Base-by-base conservation (phyloP, 371 early-diverging fungal species). In the Rhizopus delemar region DNA sequence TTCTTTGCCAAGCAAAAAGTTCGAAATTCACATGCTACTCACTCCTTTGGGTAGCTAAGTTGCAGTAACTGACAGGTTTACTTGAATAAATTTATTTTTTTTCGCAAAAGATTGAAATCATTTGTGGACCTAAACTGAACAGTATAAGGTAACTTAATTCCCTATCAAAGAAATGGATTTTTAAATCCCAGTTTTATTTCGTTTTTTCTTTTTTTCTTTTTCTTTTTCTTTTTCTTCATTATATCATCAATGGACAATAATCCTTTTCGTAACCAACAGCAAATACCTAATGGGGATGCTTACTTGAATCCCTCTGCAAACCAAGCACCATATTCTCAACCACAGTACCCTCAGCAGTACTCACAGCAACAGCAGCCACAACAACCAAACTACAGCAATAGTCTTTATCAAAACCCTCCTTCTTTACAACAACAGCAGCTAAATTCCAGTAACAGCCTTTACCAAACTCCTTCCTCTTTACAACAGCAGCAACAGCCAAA, bases 241-340 rank as follows among this genome's bases (percentile, higher is more conserved):
- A 33, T 13, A 39, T 35, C 1, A 12, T 29, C 28, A 12, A 73
- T 73, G 74, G 68, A 73, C 51, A 67, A 75, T 53, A 69, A 71
- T 46, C 75, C 70, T 52, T 71, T 75, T 50, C 70, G 75, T 15
- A 57, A 53, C 29, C 62, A 64, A 31, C 59, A 66, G 13, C 43
- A 22, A 22, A 22, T 22, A 22, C 22, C 22, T 22, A 22, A 22
- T 22, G 22, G 22, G 2, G 22, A 22, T 22, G 22, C 22, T 22
- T 22, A 22, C 22, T 22, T 22, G 0, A 22, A 22, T 22, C 22
- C 22, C 2, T 22, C 22, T 22, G 22, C 22, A 22, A 22, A 22
- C 22, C 22, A 22, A 22, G 22, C 22, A 22, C 22, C 22, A 22
- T 22, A 22, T 22, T 22, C 43, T 15, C 43, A 43, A 15, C 13